A percentile compares a stretch with the other conserved stretches of the same genome.
Conservation (phyloP, 805 yeast species). For the Metahyphopichia silvanorum region DNA sequence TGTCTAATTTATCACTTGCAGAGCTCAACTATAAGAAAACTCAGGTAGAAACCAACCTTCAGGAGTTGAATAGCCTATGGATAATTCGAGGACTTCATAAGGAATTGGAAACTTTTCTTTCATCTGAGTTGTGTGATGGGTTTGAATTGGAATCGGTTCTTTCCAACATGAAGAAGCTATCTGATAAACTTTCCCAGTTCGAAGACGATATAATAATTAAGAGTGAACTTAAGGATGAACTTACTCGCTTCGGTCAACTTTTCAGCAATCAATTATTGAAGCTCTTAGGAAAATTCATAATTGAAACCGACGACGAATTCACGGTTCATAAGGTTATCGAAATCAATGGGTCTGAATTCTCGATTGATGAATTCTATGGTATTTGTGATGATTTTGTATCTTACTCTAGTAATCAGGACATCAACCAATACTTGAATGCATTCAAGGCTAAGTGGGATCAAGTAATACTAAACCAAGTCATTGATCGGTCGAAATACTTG, state of each 20-base stretch:
- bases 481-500: constrained; percentile 1
- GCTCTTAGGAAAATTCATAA: constrained; percentile 13
- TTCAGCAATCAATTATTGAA: constrained; percentile 12
- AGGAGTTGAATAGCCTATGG: constrained; percentile 23
- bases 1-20: constrained; percentile 6
- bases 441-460: constrained; percentile 10
- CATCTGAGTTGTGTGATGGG: constrained; percentile 7
- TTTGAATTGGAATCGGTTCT: constrained; percentile 16
- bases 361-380: constrained; percentile 5
- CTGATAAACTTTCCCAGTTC: constrained; percentile 9
- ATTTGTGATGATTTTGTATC: constrained; percentile 6
- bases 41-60: constrained; percentile 6
- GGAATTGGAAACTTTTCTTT: constrained; percentile 16
- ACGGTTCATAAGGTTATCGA: constrained; percentile 6
- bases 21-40: constrained; percentile 11
- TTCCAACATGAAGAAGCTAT: constrained; percentile 15
- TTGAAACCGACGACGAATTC: constrained; percentile 5
- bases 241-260: constrained; percentile 6
- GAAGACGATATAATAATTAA: constrained; percentile 11
- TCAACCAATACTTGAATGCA: constrained; percentile 7
- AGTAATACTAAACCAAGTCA: constrained; percentile 5
- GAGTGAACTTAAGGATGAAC: constrained; percentile 8
- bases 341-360: constrained; percentile 7
- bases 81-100: constrained; percentile 20
- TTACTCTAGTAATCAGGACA: constrained; percentile 6